Evolutionary conservation across 495 filamentous ascomycete genomes (phyloP), one percentile per base, ranked within the genome.

Genomic region (Pyrenula massariospora): DNA sequence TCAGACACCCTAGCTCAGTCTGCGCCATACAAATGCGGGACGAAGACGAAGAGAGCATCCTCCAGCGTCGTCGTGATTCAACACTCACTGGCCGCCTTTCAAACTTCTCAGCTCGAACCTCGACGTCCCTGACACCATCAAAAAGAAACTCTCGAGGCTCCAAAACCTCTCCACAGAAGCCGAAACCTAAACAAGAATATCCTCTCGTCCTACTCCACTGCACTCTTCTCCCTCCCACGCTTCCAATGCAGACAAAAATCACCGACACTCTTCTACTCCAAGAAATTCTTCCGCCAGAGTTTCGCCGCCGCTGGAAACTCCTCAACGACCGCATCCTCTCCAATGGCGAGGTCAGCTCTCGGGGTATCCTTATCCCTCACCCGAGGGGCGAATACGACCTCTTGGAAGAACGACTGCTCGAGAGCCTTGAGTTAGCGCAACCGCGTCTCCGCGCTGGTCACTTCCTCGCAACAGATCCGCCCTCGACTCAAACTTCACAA

Each of bases 131-230:
- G 31, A 69, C 69, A 0, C 63, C 68, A 22, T 22, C 69, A 20
- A 73, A 70, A 58, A 62, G 72, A 42, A 74, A 74, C 20, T 75
- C 70, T 12, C 68, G 72, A 25, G 57, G 73, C 50, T 74, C 72
- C 25, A 79, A 70, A 36, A 71, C 76, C 20, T 72, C 56, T 15
- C 66, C 65, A 2, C 66, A 66, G 19, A 71, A 62, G 22, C 80
- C 72, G 48, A 82, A 73, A 48, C 71, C 70, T 20, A 85, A 83
- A 69, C 84, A 78, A 54, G 84, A 81, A 60, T 79, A 76, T 54
- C 91, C 92, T 1, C 81, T 97, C 8, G 88, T 96, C 2, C 76
- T 96, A 8, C 76, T 97, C 1, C 92, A 97, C 61, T 87, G 92
- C 54, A 95, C 88, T 0, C 68, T 96, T 1, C 77, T 96, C 1